Base-by-base conservation (phyloP, 192 early-diverging fungal species). In the Coemansia sp. region DNA sequence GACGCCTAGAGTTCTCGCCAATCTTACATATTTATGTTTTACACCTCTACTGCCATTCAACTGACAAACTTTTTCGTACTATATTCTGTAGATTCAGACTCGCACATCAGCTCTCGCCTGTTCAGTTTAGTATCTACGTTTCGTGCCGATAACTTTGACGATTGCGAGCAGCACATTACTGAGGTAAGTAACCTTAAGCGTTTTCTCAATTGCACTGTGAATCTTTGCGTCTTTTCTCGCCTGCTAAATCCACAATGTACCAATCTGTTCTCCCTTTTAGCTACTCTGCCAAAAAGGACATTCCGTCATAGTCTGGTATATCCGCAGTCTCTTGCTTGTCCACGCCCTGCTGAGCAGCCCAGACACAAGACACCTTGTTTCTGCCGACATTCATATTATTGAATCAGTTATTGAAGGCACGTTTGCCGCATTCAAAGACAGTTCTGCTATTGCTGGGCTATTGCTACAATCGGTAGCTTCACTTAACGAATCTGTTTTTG, bases 321-420 rank as follows among this genome's bases (percentile, higher is more conserved):
- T 81, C n/a, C 73, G 78, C 63, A 69, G 73, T 41, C 63, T 81
- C 3, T 49, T 81, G 17, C 57, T 72, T 59, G 78, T 75, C 11
- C 45, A 81, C 78, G 63, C 63, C 43, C 23, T 81, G 14, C 69
- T 81, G 56, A 62, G 62, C 66, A 54, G 45, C 47, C 38, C 73
- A 23, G 52, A 55, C n/a, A 74, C 77, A 11, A 59, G 57, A 26
- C 59, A 61, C 22, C 35, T 75, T 23, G 58, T 71, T 26, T 59
- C 57, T 12, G 72, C 78, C 4, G 73, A 81, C 45, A 50, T 27
- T 8, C 55, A 57, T 35, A 75, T 64, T 1, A 52, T 75, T 22
- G 63, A 61, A 5, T 55, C 73, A 9, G 57, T 62, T 48, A 75
- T 81, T 57, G 61, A 81, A 56, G 73, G 78, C 27, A 72, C 69